A percentile compares a stretch with the other conserved stretches of the same genome.
Conservation (phyloP, 768 basidiomycete species). For the Rickenella mellea region DNA sequence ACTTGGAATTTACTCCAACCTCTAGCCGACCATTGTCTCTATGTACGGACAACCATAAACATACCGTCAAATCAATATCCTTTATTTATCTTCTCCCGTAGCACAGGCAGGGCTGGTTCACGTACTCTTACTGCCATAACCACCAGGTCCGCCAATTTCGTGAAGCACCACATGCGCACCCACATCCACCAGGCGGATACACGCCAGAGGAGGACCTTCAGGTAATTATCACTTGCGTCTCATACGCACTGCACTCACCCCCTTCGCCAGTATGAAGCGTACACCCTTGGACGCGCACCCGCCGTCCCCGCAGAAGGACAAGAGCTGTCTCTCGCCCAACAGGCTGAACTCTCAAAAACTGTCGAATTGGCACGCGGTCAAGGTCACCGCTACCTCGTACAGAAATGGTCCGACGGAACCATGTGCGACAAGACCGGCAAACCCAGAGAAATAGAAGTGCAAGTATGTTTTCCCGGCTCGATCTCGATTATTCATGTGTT, state of each 20-base stretch:
- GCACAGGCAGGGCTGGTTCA: constrained; percentile 92
- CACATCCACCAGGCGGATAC: constrained; percentile 62
- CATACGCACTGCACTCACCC: constrained; percentile 12
- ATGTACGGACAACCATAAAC: constrained; percentile 42
- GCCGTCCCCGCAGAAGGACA: constrained; percentile 46
- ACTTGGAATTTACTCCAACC: constrained; percentile 81
- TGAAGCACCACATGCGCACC: constrained; percentile 58
- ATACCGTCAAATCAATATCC: neutral
- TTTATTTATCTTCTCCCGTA: constrained; percentile 26
- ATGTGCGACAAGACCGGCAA: constrained; percentile 87
- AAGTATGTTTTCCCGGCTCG: constrained; percentile 41
- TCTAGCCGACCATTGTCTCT: constrained; percentile 72
- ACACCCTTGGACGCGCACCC: constrained; percentile 68
- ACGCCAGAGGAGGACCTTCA: constrained; percentile 81
- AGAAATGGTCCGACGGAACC: constrained; percentile 87
- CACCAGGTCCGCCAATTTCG: constrained; percentile 94
- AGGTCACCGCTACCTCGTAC: constrained; percentile 85
- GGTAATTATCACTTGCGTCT: constrained; percentile 33
- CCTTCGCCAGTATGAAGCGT: constrained; percentile 56
- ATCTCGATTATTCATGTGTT: neutral
- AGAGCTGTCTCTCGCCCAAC: constrained; percentile 58
- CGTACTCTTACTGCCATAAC: constrained; percentile 94
- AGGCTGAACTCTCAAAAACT: constrained; percentile 53
- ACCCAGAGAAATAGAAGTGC: constrained; percentile 87
- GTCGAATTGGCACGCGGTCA: constrained; percentile 72